Percentiles rank a stretch among this genome's conserved stretches.
phyloP scores from a whole-genome alignment of 2,329 filamentous ascomycete genomes.

The Lachnellula subtilissima region DNA sequence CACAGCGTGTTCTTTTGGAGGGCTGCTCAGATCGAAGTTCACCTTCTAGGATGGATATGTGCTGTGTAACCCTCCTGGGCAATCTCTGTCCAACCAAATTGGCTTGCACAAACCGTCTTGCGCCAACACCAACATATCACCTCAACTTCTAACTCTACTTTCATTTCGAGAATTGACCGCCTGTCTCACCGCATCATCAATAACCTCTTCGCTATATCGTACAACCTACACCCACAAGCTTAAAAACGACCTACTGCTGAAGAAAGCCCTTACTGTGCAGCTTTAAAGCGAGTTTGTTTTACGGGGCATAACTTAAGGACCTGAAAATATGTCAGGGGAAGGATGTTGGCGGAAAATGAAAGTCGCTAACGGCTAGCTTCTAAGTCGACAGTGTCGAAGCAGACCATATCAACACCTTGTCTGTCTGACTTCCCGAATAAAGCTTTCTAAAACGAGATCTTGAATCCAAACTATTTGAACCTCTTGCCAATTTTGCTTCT shows the following conservation, averaged over 20 bases:
- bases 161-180: not conserved
- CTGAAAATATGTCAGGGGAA: constrained; percentile 1
- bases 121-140: not conserved
- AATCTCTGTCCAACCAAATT: no score
- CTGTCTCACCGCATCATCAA: no score
- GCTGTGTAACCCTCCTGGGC: no score
- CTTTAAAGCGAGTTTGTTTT: constrained; percentile 1
- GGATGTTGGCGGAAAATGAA: not conserved
- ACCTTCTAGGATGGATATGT: no score
- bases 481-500: constrained; percentile 2
- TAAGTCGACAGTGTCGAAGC: not conserved
- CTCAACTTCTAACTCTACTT: not conserved
- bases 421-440: not conserved
- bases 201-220: no score
- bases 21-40: no score
- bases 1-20: no score
- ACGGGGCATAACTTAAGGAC: not conserved
- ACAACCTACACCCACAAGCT: no score
- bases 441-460: constrained; percentile 7
- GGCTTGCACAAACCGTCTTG: no score
- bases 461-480: constrained; percentile 4
- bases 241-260: no score
- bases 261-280: no score
- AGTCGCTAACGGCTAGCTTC: not conserved
- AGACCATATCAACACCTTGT: constrained; percentile 1